phyloP scores from a whole-genome alignment of 495 filamentous ascomycete genomes.

The Xylaria nigripes region DNA sequence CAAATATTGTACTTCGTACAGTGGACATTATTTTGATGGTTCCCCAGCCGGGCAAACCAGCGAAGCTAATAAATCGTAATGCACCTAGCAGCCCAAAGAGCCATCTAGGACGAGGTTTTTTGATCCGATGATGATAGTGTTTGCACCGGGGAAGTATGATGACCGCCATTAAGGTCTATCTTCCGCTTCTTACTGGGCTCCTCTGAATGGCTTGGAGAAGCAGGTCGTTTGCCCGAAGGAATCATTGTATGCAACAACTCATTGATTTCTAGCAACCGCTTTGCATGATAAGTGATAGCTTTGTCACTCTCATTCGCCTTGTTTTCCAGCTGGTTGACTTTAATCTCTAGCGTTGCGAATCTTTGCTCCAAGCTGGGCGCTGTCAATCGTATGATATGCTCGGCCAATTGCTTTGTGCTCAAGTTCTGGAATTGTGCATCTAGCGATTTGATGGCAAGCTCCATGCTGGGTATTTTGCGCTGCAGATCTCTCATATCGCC shows the following conservation, averaged over 20 bases:
- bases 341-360: conserved; percentile 6
- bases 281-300: neutral
- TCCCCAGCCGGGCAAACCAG: no score
- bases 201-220: neutral
- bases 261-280: neutral
- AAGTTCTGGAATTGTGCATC: conserved; percentile 20
- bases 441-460: conserved; percentile 7
- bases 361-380: conserved; percentile 11
- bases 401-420: conserved; percentile 19
- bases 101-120: no score
- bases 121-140: neutral
- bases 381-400: conserved; percentile 12
- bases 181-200: conserved; percentile 7
- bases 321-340: neutral
- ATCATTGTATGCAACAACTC: neutral
- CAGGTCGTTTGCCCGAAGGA: conserved; percentile 3
- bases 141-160: neutral
- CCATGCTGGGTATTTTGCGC: conserved; percentile 10
- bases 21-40: neutral
- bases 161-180: conserved; percentile 2
- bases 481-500: conserved; percentile 7
- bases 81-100: no score
- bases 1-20: no score
- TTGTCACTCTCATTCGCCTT: neutral
- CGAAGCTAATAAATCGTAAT: no score